Evolutionary conservation across 495 filamentous ascomycete species (phyloP), one percentile per base, ranked within the genome.

Genomic region (Aspergillus incahuasiensis): DNA sequence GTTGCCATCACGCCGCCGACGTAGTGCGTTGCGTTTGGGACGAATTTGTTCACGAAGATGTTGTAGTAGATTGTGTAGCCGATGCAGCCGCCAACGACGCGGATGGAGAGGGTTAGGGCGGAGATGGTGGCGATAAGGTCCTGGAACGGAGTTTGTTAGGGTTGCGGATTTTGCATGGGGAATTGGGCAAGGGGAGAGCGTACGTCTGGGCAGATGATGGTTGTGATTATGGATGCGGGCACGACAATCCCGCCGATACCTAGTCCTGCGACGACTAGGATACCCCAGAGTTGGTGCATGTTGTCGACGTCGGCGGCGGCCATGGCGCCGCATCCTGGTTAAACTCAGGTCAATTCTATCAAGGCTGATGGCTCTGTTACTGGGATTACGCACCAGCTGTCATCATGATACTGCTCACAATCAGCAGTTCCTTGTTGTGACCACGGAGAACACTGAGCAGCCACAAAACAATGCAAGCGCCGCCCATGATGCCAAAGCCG

Each of bases 21-120:
- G 51, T 80, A 76, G 43, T 75, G 46, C 8, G 52, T 64, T 30
- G 84, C 78, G 18, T 74, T 67, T 0, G 82, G 77, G 13, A 77
- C 58, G 55, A 89, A 83, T 69, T 86, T 87, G 59, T 77, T 76
- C 59, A 81, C 66, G 71, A 88, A 90, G 60, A 90, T 77, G 63
- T 89, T 90, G 78, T 84, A 90, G 77, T 90, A 90, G 55, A 85
- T 79, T 20, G 79, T 80, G 65, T 89, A 90, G 41, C 87, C 87
- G 51, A 90, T 82, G 30, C 81, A 74, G 34, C 87, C 86, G 32
- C 87, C 87, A 32, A 88, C 76, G 50, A 88, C 84, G 46, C 87
- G 85, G 55, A 89, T 84, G 20, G 85, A 80, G 47, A 89, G 82
- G 2, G 87, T 88, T n/a, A 90, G 71, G 11, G 87, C 84, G 12